Percentiles rank a stretch among this genome's conserved stretches.
Evolutionary conservation across 2,329 filamentous ascomycete species (phyloP).

Genomic region (Dothideomycetes sp.): DNA sequence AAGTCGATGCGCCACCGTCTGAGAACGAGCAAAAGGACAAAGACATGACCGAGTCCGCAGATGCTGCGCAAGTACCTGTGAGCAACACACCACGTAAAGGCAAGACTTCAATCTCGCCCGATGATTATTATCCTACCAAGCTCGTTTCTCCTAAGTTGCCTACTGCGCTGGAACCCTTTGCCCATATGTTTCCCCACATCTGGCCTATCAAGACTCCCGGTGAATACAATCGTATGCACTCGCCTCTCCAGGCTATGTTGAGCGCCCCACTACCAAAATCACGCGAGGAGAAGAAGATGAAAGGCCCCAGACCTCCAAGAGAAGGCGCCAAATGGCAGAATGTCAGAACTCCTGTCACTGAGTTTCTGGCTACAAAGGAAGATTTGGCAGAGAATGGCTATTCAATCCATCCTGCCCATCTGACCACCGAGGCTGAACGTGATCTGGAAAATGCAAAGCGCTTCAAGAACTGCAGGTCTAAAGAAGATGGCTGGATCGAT

Average conservation of each 20-base stretch:
- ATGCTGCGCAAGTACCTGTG: neutral
- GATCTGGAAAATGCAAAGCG: constrained; percentile 39
- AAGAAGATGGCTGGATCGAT: constrained; percentile 69
- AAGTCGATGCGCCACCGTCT: no score
- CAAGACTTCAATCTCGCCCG: constrained; percentile 29
- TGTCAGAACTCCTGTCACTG: constrained; percentile 70
- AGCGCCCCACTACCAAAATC: constrained; percentile 61
- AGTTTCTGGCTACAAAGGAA: constrained; percentile 62
- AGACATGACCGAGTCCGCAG: neutral
- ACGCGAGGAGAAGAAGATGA: constrained; percentile 57
- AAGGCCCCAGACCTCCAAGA: constrained; percentile 50
- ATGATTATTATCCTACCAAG: constrained; percentile 41
- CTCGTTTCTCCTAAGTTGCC: constrained; percentile 36
- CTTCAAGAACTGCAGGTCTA: constrained; percentile 38
- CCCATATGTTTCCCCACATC: constrained; percentile 74
- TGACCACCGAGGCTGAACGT: constrained; percentile 49
- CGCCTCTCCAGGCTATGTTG: constrained; percentile 76
- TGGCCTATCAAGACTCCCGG: constrained; percentile 87
- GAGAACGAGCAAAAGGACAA: neutral
- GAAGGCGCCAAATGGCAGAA: constrained; percentile 62
- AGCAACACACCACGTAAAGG: constrained; percentile 17
- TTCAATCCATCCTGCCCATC: constrained; percentile 68
- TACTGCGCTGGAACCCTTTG: constrained; percentile 49
- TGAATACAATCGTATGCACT: constrained; percentile 74
- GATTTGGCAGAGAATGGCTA: constrained; percentile 80